A percentile compares a stretch with the other conserved stretches of the same genome.
Conservation (phyloP, 2,329 filamentous ascomycete genomes). For the Leptosphaerulina australis region DNA sequence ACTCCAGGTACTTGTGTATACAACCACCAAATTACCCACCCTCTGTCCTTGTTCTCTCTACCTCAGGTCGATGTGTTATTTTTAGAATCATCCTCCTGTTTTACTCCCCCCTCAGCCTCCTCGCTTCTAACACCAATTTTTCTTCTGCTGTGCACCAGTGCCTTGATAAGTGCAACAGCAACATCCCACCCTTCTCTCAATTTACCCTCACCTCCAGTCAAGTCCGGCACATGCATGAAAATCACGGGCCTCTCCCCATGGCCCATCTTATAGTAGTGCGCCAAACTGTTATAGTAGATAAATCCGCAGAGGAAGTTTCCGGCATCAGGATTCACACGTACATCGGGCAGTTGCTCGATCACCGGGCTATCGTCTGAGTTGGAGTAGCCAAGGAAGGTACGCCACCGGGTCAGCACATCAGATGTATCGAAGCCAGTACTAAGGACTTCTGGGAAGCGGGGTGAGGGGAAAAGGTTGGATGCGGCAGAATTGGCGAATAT, state of each 20-base stretch:
- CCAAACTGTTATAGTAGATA: conserved; percentile 45
- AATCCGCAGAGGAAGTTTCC: conserved; percentile 49
- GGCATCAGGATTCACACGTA: conserved; percentile 39
- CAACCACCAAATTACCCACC: neutral
- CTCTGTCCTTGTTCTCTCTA: neutral
- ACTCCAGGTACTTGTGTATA: too few relatives aligned
- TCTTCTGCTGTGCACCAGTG: conserved; percentile 40
- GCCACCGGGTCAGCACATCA: conserved; percentile 45
- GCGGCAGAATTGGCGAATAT: conserved; percentile 29
- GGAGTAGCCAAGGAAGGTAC: conserved; percentile 20
- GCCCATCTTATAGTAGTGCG: conserved; percentile 31
- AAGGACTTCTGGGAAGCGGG: conserved; percentile 6
- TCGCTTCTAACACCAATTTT: conserved; percentile 22
- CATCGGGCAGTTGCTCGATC: conserved; percentile 25
- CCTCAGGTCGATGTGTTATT: conserved; percentile 1
- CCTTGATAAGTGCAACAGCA: conserved; percentile 42
- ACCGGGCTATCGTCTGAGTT: neutral
- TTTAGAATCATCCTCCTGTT: conserved; percentile 6
- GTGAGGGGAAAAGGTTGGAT: too few relatives aligned
- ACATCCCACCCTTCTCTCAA: conserved; percentile 38
- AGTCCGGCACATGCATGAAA: conserved; percentile 47
- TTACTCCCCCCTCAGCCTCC: neutral
- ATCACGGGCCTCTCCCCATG: conserved; percentile 35
- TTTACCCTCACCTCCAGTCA: conserved; percentile 35
- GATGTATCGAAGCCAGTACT: conserved; percentile 38